phyloP scores from a whole-genome alignment of 345 rosid genomes.

The Odontarrhena argentea region DNA sequence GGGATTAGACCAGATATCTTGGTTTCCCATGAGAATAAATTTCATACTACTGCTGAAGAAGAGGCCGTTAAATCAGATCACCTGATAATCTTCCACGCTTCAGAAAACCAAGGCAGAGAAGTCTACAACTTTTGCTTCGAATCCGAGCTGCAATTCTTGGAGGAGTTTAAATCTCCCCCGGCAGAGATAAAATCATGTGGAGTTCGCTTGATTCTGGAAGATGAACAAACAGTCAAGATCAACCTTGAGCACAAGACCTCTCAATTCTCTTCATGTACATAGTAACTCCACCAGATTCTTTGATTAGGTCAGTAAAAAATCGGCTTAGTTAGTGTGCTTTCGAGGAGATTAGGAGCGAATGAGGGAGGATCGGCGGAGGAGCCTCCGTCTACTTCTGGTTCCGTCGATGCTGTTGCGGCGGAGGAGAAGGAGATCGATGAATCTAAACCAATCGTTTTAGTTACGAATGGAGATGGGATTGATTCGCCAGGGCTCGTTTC shows the following conservation, averaged over 20 bases:
- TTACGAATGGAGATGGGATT: slow-evolving; percentile 88
- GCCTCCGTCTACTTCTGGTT: slow-evolving; percentile 55
- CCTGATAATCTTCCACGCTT: slow-evolving; percentile 11
- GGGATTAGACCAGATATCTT: slow-evolving; percentile 19
- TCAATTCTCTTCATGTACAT: neutral
- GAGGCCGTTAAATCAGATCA: slow-evolving; percentile 5
- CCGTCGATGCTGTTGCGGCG: slow-evolving; percentile 39
- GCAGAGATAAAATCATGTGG: neutral
- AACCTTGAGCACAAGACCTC: no score
- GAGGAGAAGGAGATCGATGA: slow-evolving; percentile 45
- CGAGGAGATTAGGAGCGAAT: slow-evolving; percentile 49
- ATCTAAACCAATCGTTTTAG: slow-evolving; percentile 77
- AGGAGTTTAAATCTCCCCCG: neutral
- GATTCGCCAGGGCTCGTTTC: slow-evolving; percentile 84
- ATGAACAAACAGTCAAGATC: neutral
- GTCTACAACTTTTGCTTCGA: neutral
- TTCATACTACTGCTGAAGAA: neutral
- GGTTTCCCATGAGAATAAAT: no score
- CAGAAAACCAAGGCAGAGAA: neutral
- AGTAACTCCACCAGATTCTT: neutral
- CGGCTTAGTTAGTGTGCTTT: no score
- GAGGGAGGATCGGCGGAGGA: slow-evolving; percentile 49
- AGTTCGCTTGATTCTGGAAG: slow-evolving; percentile 7
- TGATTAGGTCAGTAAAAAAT: neutral
- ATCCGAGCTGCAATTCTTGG: no score